Base-by-base conservation (phyloP, 169 alveolate genomes). In the Plasmodium malariae region DNA sequence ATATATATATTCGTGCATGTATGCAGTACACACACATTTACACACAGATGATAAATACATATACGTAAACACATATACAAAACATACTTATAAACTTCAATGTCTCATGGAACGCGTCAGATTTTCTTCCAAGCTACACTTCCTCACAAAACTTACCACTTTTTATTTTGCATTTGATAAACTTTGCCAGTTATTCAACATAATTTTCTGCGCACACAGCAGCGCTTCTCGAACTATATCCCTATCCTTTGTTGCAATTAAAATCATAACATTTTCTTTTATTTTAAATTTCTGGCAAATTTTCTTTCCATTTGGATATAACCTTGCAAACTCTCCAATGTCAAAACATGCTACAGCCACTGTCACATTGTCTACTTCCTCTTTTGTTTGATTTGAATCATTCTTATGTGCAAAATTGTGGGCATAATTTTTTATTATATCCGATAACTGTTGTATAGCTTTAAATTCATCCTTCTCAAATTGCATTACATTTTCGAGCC, bases 311-410 rank as follows among this genome's bases (percentile, higher is more conserved):
- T 95, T 96, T 45, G 96, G 97, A 73, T 96, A 95, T 26, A 95
- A 85, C 71, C 98, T 80, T 14, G 97, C 97, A 83, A 96, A 96
- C 78, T 96, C 98, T 3, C 98, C 98, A 37, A 96, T 94, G 89
- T 96, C 98, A 91, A 95, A 96, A 62, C 97, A 95, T 30, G 97
- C 98, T 21, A 96, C 96, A 2, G 97, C 96, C 11, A 94, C 91
- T 2, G 97, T 95, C 28, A 94, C 93, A 7, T 93, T 85, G 74
- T 95, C 97, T 48, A 92, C 93, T 9, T 95, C 93, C n/a, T 68
- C 76, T 48, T 68, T 86, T 19, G 28, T 48, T 28, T 71, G 59
- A 43, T 28, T 55, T 4, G 87, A 21, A 4, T 86, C 76, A 40
- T 26, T 26, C 62, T 86, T 86, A 51, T 69, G 76, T 65, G 49